Percentiles rank a stretch among this genome's conserved stretches.
Evolutionary conservation across 192 early-diverging fungal species (phyloP).

Genomic region (Fimicolochytrium jonesii): DNA sequence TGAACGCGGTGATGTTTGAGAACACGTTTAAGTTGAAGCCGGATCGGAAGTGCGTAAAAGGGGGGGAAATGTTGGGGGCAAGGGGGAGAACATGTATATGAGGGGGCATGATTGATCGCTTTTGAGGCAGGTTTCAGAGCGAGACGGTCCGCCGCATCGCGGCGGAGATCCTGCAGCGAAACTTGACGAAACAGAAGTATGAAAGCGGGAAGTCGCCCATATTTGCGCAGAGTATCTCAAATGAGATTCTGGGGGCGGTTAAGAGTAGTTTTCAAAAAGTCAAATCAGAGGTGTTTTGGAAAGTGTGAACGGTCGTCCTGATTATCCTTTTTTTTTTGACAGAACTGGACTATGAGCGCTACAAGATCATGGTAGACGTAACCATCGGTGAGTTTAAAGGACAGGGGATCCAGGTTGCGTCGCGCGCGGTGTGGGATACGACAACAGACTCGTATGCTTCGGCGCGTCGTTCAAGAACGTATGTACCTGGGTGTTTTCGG

Average conservation of each 20-base stretch:
- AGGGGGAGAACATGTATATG: not conserved
- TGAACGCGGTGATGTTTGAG: constrained; percentile 48
- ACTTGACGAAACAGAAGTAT: constrained; percentile 50
- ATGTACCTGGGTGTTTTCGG: constrained; percentile 15
- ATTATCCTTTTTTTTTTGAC: not conserved
- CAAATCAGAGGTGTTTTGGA: no score
- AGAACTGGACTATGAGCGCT: constrained; percentile 55
- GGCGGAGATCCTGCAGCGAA: constrained; percentile 39
- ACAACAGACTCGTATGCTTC: constrained; percentile 51
- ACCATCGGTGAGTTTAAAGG: constrained; percentile 58
- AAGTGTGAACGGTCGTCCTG: no score
- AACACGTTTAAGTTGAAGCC: constrained; percentile 58
- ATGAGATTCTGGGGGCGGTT: constrained; percentile 49
- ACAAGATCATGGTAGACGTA: constrained; percentile 59
- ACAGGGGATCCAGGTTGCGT: constrained; percentile 53
- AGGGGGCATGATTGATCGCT: no score
- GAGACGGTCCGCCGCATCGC: constrained; percentile 30
- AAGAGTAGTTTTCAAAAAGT: constrained; percentile 45
- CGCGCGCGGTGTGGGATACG: constrained; percentile 51
- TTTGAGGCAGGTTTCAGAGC: constrained; percentile 42
- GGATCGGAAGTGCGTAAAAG: constrained; percentile 50
- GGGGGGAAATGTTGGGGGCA: no score
- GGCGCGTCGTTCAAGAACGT: constrained; percentile 55
- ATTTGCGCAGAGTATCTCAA: constrained; percentile 41
- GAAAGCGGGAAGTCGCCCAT: constrained; percentile 44